Evolutionary conservation across 176 grass and related monocot genomes (phyloP), one percentile per base, ranked within the genome.

Genomic region (maize (Zea mays)): DNA sequence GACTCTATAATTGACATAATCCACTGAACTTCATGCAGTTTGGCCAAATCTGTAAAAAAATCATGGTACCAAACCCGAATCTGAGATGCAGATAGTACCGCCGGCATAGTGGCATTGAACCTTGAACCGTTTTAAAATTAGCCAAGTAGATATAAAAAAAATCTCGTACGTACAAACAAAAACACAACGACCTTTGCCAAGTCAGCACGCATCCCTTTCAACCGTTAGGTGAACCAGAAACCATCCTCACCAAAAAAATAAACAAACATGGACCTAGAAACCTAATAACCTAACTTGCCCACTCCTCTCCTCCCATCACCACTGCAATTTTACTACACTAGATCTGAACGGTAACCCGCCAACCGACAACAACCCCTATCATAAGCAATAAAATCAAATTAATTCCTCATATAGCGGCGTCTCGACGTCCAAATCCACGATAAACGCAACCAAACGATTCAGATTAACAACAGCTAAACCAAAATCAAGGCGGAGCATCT

Each of bases 161-260:
- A 51, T 64, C 71, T 62, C 9, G 49, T 64, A 63, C n/a, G 77
- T 72, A 88, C 57, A 55, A 50, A 85, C 65, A 88, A 88, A 85
- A 54, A 49, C 46, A 5, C 15, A 27, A 6, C 7, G 78, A 81
- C 78, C 56, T 66, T 39, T 20, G 27, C 71, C 27, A 84, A 72
- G 82, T 85, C 77, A 88, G 69, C 65, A 37, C 49, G 56, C 20
- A 20, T 9, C 72, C 21, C 19, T 48, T 35, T 67, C 75, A 85
- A 76, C 43, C 27, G 51, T 69, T 82, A 35, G 81, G 67, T 41
- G 39, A 78, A 84, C 63, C 47, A 82, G 4, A 48, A 65, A 67
- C 76, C 84, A 7, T 69, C 19, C 44, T 13, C 12, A 9, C 17
- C 10, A 13, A 13, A 66, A 66, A 27, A 10, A 3, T 27, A 69